A percentile compares a stretch with the other conserved stretches of the same genome.
phyloP scores from a whole-genome alignment of 2,329 filamentous ascomycete species.

The Calonectria montana region DNA sequence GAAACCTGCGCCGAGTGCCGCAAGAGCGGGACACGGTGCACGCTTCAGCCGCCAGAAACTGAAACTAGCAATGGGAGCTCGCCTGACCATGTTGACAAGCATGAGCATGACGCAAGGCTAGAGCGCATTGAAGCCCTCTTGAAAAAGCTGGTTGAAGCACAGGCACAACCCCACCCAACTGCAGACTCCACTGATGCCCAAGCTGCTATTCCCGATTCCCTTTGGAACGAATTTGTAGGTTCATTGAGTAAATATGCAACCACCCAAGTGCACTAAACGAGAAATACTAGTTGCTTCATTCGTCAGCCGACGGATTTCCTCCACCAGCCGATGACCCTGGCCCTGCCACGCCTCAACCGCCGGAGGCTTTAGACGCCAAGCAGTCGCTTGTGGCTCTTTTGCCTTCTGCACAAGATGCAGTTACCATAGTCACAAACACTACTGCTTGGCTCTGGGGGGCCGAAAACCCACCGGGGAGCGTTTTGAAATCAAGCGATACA shows the following conservation, averaged over 20 bases:
- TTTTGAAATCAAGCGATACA: slow-evolving; percentile 14
- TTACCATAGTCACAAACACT: slow-evolving; percentile 25
- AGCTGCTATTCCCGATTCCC: neutral
- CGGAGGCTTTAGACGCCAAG: slow-evolving; percentile 7
- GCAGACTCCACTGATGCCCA: neutral
- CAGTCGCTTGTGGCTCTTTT: slow-evolving; percentile 27
- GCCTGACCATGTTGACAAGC: neutral
- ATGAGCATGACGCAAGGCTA: slow-evolving; percentile 16
- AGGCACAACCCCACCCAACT: neutral
- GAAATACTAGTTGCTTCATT: slow-evolving; percentile 9
- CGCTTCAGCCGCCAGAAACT: slow-evolving; percentile 8
- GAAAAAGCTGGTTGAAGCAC: slow-evolving; percentile 23
- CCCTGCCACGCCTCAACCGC: neutral
- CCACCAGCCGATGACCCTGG: neutral
- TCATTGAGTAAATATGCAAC: too few species aligned
- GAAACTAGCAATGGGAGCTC: neutral
- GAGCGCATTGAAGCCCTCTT: slow-evolving; percentile 24
- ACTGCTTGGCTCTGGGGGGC: slow-evolving; percentile 30
- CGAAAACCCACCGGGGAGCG: slow-evolving; percentile 20
- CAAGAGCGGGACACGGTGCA: slow-evolving; percentile 24
- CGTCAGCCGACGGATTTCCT: neutral
- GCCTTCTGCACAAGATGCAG: slow-evolving; percentile 27
- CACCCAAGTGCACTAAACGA: neutral
- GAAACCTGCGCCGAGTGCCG: slow-evolving; percentile 25
- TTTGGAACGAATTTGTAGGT: slow-evolving; percentile 26